These are phyloP conservation scores for Suhomyces coccinellae DNA, from an alignment of 1,139 yeast genomes.

Conservation along the genomic window DNA sequence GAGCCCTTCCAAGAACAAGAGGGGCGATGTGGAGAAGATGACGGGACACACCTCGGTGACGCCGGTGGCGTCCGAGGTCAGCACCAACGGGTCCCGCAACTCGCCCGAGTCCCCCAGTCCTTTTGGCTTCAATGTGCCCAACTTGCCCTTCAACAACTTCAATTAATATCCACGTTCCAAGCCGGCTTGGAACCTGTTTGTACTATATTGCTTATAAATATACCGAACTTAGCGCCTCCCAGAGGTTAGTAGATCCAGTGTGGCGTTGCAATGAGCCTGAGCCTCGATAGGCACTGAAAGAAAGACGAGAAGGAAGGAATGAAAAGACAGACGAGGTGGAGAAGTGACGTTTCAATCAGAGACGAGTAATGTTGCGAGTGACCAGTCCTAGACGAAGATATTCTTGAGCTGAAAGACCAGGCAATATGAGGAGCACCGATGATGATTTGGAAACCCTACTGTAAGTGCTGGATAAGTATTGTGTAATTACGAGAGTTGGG, in stretches of 20 bases:
- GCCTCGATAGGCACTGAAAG: too few species aligned
- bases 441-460: too few species aligned
- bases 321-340: too few species aligned
- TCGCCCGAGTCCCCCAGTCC: conserved; percentile 9
- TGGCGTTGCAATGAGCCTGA: too few species aligned
- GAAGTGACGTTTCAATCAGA: too few species aligned
- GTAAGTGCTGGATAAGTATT: too few species aligned
- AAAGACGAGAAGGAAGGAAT: too few species aligned
- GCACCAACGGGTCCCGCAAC: conserved; percentile 5
- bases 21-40: conserved; percentile 7
- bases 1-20: conserved; percentile 10
- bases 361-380: too few species aligned
- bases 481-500: too few species aligned
- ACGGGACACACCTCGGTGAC: conserved; percentile 1
- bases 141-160: conserved; percentile 8
- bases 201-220: background rate
- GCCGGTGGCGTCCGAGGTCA: conserved; percentile 9
- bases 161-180: background rate
- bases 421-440: too few species aligned
- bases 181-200: conserved; percentile 2
- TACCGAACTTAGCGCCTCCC: background rate
- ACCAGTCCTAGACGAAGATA: too few species aligned
- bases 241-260: background rate
- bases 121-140: conserved; percentile 9
- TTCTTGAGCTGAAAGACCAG: too few species aligned